Evolutionary conservation across 495 filamentous ascomycete genomes (phyloP), one percentile per base, ranked within the genome.

Genomic region (Talaromyces liani): DNA sequence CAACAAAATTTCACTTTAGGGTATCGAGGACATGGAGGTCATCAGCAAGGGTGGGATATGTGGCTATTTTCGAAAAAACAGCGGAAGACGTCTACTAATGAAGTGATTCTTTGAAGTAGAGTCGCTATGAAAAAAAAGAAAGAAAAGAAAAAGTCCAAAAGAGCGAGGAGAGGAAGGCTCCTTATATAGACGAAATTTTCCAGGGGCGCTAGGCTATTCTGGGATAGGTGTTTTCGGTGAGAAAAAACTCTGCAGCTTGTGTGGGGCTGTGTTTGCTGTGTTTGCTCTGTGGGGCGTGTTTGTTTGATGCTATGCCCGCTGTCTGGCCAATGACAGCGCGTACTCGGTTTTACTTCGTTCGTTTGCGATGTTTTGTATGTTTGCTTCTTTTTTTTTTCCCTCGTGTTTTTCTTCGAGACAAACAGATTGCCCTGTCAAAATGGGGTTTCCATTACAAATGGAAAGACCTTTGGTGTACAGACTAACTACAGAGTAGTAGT

Each of bases 51-150:
- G 82, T 87, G 82, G 80, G 83, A 83, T 86, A 82, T 88, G 86
- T 86, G 81, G 87, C 87, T 88, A 78, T 79, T 87, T 84, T 90
- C 84, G 84, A 87, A 80, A 88, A 86, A 82, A 85, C 84, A 90
- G 85, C 85, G 82, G 80, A 76, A 82, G 85, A 89, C 87, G 82
- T 89, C 79, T 87, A 90, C 88, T 91, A 88, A 90, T 91, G 84
- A 91, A 91, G 88, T 90, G 88, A 91, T 91, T 89, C 87, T 90
- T 87, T 87, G 84, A 87, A 84, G 77, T 62, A 62, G 60, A 62
- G 60, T 62, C 60, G 60, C 60, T 62, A 58, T 58, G 56, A 58
- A 58, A 24, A 53, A 41, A 62, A 62, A 62, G 41, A 33, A 62
- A 62, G 45, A 62, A 62, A 27, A 62, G 45, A 61, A 61, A 61